Evolutionary conservation across 2,329 filamentous ascomycete species (phyloP), one percentile per base, ranked within the genome.

Genomic region (Pestalotiopsis sp.): DNA sequence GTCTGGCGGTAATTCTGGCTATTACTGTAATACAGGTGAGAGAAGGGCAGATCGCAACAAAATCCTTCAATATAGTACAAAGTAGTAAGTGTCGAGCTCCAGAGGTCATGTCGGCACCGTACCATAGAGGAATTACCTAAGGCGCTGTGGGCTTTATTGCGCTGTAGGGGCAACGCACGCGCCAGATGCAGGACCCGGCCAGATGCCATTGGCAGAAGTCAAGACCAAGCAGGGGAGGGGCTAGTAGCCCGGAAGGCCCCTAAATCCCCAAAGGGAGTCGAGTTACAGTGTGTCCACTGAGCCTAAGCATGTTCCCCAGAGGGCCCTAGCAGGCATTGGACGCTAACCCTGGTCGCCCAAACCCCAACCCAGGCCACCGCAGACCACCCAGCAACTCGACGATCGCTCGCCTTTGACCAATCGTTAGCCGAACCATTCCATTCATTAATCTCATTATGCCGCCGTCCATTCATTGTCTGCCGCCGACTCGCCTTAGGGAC

Each of bases 371-470:
- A 52, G 31, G 31, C 31, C 31, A 31, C 31, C 31, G 31, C 31
- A 31, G 31, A 31, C 31, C 31, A 31, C 31, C 59, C 7, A 39
- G 27, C 27, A 61, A 27, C 25, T 61, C 4, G 64, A 66, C 64
- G 64, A 66, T 56, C 64, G 64, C 13, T 52, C 14, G 56, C 17
- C 36, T 66, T 60, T 66, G 64, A 41, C 64, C 64, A 66, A 66
- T 66, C 36, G 23, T 31, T 36, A 45, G 56, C 20, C 64, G 64
- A 60, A 52, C 56, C 64, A 27, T 66, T 66, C 45, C 52, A 49
- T 49, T 60, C 64, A 66, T 66, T 66, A 59, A 66, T 66, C 64
- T 66, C 64, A 23, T 66, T 66, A 66, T 66, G 25, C 41, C 49
- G 64, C 60, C 38, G 36, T 23, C 27, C 57, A 23, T 38, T 23